Base-by-base conservation (phyloP, 805 yeast species). In the Wickerhamiella shivajii region DNA sequence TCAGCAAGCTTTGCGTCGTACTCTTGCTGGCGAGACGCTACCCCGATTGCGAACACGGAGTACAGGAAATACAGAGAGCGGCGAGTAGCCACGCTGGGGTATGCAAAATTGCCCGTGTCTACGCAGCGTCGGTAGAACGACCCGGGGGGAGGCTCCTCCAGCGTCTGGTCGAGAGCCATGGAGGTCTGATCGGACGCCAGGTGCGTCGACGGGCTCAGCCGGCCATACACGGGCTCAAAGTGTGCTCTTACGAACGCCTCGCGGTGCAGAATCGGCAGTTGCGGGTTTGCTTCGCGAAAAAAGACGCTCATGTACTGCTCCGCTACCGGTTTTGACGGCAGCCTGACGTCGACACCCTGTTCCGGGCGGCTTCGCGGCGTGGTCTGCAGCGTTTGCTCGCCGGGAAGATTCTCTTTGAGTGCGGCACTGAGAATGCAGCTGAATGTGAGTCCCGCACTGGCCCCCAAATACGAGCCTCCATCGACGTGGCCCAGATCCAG, bases 171-270 rank as follows among this genome's bases (percentile, higher is more conserved):
- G 8, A 43, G 40, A 8, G 32, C 31, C 9, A 38, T 31, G 6
- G 12, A 15, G 9, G 31, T 34, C 6, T 30, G 15, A 12, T 28
- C 18, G 14, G 28, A 24, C 15, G 56, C 85, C 27, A 80, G 57
- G 5, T 74, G 59, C 1, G 70, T 56, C 19, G 58, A 57, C 0
- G 60, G 45, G 10, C 75, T 68, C 39, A 78, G 57, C 3, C 63
- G 55, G 0, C 96, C 95, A 51, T 84, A 84, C 1, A 84, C 63
- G 0, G 94, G 95, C 44, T 71, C 69, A 50, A 78, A 84, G 47
- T 71, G 73, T 18, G 61, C 59, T 29, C 59, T 59, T 27, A 85
- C 53, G 46, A 83, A 84, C 43, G 67, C 69, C 45, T 81, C 93
- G 19, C 94, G 64, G 51, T 85, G 94, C 30, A 84, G 55, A 3